Conservation (phyloP, 2,329 filamentous ascomycete species). For the Ophiosphaerella narmari region DNA sequence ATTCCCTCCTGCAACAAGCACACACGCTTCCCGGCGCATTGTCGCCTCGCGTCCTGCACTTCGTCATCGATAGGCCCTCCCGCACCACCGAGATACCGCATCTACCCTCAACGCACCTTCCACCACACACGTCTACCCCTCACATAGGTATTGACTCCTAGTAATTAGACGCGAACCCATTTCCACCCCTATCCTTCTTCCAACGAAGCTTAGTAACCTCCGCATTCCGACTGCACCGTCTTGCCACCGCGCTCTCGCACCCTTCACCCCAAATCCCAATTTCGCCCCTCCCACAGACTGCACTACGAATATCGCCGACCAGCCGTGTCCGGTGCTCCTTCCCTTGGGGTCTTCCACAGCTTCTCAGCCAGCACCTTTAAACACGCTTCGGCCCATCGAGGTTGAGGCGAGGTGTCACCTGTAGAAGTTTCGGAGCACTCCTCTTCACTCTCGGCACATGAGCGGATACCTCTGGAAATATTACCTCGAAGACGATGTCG, state of each 20-base stretch:
- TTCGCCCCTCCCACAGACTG: constrained; percentile 5
- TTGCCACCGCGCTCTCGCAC: constrained; percentile 19
- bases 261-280: not conserved
- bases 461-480: constrained; percentile 96
- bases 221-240: not conserved
- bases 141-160: not conserved
- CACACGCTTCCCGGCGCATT: constrained; percentile 8
- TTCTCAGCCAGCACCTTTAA: constrained; percentile 73
- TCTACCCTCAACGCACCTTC: constrained; percentile 9
- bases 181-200: not conserved
- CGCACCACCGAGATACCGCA: constrained; percentile 19
- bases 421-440: constrained; percentile 58
- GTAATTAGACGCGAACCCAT: not conserved
- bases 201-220: not conserved
- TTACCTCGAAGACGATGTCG: constrained; percentile 97
- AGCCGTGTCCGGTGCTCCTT: constrained; percentile 25
- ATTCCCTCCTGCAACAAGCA: constrained; percentile 17
- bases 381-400: constrained; percentile 83
- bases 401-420: constrained; percentile 84
- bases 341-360: constrained; percentile 50
- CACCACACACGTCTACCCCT: not conserved
- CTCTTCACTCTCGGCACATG: constrained; percentile 65
- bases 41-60: constrained; percentile 29
- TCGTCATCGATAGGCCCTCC: constrained; percentile 35
- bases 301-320: constrained; percentile 27